Evolutionary conservation across 2,329 filamentous ascomycete genomes (phyloP), one percentile per base, ranked within the genome.

Genomic region (Rhexocercosporidium sp.): DNA sequence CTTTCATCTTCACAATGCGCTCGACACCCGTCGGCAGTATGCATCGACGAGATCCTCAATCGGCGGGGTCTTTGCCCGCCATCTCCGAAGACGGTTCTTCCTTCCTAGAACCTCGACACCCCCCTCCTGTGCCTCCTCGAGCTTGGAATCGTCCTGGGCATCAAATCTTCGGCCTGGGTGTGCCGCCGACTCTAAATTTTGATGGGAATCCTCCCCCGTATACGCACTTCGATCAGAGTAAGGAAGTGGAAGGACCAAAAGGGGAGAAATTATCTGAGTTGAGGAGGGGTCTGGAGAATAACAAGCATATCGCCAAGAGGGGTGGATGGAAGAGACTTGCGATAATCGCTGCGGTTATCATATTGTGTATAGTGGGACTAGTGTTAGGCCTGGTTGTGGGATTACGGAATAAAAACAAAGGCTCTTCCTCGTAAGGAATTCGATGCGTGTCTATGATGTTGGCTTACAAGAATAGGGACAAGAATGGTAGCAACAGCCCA

Each of bases 281-380:
- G 46, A 74, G 68, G 37, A 71, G 65, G 9, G 65, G 66, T 2
- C 12, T 71, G 6, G 46, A 29, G 20, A 72, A 72, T 27, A 75
- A 73, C 69, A 74, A 73, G 29, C 71, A 74, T 67, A 68, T 77
- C 60, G 75, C 72, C 31, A 72, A 74, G 53, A 67, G 77, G 61
- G 76, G 77, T 9, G 77, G 77, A 16, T 78, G 77, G 77, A 72
- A 69, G 57, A 62, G 76, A 31, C 72, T 77, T 71, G 67, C 67
- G 25, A 37, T 78, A 16, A 66, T 78, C 37, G 66, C 66, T 1
- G n/a, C 71, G 2, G 57, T 72, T 20, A 31, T 76, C 39, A 31
- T 72, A 31, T 47, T 75, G 16, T 69, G 73, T 57, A 62, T 75
- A 20, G 66, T 79, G 8, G 78, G 70, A 8, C 64, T 79, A 39